Evolutionary conservation across 1,284 basidiomycete genomes (phyloP), one percentile per base, ranked within the genome.

Genomic region (Abortiporus biennis): DNA sequence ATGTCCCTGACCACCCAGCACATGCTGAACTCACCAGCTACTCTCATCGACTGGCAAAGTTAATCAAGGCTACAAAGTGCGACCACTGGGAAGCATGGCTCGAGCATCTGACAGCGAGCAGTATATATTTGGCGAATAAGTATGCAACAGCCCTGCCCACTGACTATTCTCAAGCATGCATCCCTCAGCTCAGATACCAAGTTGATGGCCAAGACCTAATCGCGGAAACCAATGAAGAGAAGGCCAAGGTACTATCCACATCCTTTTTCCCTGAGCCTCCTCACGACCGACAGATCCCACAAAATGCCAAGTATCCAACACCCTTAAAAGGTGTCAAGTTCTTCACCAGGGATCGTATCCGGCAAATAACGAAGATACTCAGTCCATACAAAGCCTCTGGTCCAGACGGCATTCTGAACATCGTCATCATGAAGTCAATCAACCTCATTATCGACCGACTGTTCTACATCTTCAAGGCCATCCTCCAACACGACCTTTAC

Each of bases 21-120:
- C 62, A 65, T 41, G 36, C 45, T 13, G 48, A 57, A 31, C 52
- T 41, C 39, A 34, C 49, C 1, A n/a, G n/a, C n/a, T n/a, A n/a
- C n/a, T n/a, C n/a, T n/a, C n/a, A n/a, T n/a, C n/a, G n/a, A n/a
- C n/a, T n/a, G n/a, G n/a, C n/a, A n/a, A n/a, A n/a, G n/a, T n/a
- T n/a, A n/a, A n/a, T n/a, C n/a, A 15, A 29, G 5, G 39, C 20
- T 6, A 51, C 55, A 0, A 71, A 67, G 38, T 44, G 46, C 0
- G 50, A 64, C 13, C 59, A 61, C 47, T 67, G 65, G 64, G 40
- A 48, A 2, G 55, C 59, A 1, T 71, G 55, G 55, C 47, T 70
- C 0, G 61, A 65, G 23, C 46, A 55, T 0, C 45, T 59, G 0
- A 47, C 54, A 2, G 47, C 47, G 1, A 34, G 46, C 0, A 50